phyloP scores from a whole-genome alignment of 2,329 filamentous ascomycete species.

The Aspergillus pseudonomiae region DNA sequence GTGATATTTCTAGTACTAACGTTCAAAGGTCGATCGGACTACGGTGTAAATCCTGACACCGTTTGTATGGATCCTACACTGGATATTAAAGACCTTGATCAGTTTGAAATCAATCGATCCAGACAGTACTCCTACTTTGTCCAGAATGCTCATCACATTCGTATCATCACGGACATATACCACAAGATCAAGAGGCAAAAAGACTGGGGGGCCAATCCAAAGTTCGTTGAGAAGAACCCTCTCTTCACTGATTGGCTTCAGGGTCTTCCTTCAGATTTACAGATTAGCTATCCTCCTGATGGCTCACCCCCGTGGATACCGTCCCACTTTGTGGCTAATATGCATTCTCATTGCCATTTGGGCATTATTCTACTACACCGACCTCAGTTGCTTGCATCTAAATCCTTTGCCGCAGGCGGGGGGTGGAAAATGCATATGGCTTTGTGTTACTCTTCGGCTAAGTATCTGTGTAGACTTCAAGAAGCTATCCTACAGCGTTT shows the following conservation, averaged over 20 bases:
- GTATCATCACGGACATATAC: constrained; percentile 75
- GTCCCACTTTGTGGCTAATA: constrained; percentile 84
- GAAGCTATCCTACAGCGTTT: constrained; percentile 78
- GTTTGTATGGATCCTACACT: constrained; percentile 73
- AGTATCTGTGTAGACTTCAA: constrained; percentile 81
- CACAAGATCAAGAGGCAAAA: constrained; percentile 72
- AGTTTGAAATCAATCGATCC: constrained; percentile 74
- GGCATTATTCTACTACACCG: constrained; percentile 84
- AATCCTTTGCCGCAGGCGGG: constrained; percentile 69
- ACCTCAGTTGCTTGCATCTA: constrained; percentile 78
- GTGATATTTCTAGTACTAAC: constrained; percentile 18
- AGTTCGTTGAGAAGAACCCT: constrained; percentile 78
- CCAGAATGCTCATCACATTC: constrained; percentile 75
- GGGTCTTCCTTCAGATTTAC: constrained; percentile 76
- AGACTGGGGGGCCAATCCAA: constrained; percentile 85
- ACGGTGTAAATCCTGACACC: constrained; percentile 72
- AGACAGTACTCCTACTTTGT: constrained; percentile 83
- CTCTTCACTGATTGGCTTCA: constrained; percentile 75
- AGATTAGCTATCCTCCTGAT: constrained; percentile 75
- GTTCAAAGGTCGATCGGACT: constrained; percentile 70
- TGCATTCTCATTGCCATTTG: constrained; percentile 87
- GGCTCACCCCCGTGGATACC: constrained; percentile 81
- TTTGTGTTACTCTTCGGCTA: constrained; percentile 81
- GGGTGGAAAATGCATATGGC: constrained; percentile 88
- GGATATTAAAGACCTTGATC: constrained; percentile 68